Conservation (phyloP, 257 asterid species). For the Cynanchum wilfordii region DNA sequence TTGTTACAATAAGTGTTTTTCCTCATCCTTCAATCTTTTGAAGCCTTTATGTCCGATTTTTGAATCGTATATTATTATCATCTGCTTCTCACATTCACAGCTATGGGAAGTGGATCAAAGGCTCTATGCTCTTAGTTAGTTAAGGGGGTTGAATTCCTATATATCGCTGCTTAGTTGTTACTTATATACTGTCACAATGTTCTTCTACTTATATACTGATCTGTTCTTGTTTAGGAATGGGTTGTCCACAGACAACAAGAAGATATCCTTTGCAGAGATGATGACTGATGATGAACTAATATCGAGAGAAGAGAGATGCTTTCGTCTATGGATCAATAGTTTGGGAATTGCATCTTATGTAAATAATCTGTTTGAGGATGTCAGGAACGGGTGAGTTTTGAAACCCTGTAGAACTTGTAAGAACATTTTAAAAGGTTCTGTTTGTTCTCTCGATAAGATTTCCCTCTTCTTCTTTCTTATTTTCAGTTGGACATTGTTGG, state of each 20-base stretch:
- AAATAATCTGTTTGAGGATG: constrained; percentile 92
- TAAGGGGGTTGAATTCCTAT: not conserved
- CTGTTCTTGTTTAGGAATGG: constrained; percentile 62
- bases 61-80: not conserved
- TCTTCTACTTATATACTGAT: not conserved
- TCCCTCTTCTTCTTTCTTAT: not conserved
- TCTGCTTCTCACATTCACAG: too few species aligned
- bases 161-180: not conserved
- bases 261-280: constrained; percentile 85
- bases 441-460: not conserved
- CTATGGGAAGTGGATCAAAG: not conserved
- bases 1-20: not conserved
- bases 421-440: not conserved
- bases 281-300: constrained; percentile 88
- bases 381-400: constrained; percentile 73
- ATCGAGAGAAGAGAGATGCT: constrained; percentile 99
- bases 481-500: constrained; percentile 83
- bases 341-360: constrained; percentile 74
- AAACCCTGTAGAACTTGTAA: not conserved
- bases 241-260: constrained; percentile 80
- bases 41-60: not conserved
- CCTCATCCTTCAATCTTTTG: not conserved
- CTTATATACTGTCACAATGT: not conserved
- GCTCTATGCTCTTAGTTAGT: not conserved
- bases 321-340: constrained; percentile 96